A percentile compares a stretch with the other conserved stretches of the same genome.
Evolutionary conservation across 2,329 filamentous ascomycete species (phyloP).

Genomic region (Xylaria sp.): DNA sequence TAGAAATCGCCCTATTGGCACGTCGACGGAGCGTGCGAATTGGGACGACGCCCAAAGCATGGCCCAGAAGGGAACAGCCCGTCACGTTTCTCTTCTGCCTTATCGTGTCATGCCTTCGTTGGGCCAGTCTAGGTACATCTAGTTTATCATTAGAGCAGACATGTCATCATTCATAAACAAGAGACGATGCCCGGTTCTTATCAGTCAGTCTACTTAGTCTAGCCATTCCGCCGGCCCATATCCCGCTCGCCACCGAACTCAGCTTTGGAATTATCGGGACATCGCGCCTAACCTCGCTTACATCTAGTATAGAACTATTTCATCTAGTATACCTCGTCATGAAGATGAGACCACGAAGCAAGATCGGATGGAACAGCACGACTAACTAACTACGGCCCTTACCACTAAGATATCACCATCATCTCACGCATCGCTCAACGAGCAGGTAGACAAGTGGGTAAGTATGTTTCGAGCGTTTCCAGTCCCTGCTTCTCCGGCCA

Average conservation of each 20-base stretch:
- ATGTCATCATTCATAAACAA: neutral
- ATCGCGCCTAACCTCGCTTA: neutral
- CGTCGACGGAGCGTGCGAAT: slow-evolving; percentile 24
- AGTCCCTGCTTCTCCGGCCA: slow-evolving; percentile 3
- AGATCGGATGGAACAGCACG: neutral
- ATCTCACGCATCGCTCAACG: neutral
- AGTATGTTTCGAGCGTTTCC: slow-evolving; percentile 12
- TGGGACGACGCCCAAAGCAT: slow-evolving; percentile 18
- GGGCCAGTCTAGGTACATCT: no score
- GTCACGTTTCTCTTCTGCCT: slow-evolving; percentile 12
- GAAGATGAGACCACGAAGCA: neutral
- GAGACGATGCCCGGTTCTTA: slow-evolving; percentile 11
- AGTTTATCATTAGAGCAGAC: slow-evolving; percentile 16
- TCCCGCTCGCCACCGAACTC: slow-evolving; percentile 20
- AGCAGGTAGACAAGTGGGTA: neutral
- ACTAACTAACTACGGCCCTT: neutral
- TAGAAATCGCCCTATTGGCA: slow-evolving; percentile 25
- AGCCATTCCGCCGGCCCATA: slow-evolving; percentile 31
- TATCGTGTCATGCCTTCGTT: slow-evolving; percentile 5
- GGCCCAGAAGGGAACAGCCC: slow-evolving; percentile 31
- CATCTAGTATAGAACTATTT: neutral
- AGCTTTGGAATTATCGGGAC: neutral
- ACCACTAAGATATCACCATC: neutral
- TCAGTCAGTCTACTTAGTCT: neutral
- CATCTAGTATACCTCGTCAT: neutral